Evolutionary conservation across 2,329 filamentous ascomycete species (phyloP).

Genomic region (Colletotrichum chlorophyti): DNA sequence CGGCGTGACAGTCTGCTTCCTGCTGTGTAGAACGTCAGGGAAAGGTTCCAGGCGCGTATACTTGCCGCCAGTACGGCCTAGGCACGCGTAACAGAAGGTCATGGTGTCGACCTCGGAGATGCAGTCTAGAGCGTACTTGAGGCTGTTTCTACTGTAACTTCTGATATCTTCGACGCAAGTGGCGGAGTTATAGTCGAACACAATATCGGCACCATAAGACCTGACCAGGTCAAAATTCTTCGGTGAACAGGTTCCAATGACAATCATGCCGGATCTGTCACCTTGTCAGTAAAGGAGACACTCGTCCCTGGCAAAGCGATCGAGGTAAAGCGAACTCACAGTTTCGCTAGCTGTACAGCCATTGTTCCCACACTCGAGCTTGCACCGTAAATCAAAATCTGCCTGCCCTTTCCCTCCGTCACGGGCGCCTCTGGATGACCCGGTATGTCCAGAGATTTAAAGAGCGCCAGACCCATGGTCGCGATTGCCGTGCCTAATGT

Average conservation of each 20-base stretch:
- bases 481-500: constrained; percentile 4
- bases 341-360: constrained; percentile 33
- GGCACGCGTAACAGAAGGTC: constrained; percentile 33
- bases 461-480: too few species aligned
- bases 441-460: too few species aligned
- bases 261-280: constrained; percentile 42
- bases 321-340: constrained; percentile 32
- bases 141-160: constrained; percentile 29
- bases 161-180: background rate
- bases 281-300: background rate
- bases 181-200: constrained; percentile 45
- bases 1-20: constrained; percentile 29
- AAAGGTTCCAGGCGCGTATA: constrained; percentile 31
- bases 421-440: too few species aligned
- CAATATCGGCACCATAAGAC: background rate
- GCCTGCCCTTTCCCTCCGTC: too few species aligned
- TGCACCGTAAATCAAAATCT: too few species aligned
- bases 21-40: background rate
- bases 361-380: too few species aligned
- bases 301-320: background rate
- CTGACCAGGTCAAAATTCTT: background rate
- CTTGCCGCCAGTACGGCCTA: constrained; percentile 32
- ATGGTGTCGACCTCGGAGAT: constrained; percentile 37
- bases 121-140: constrained; percentile 45
- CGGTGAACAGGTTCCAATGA: constrained; percentile 26